Base-by-base conservation (phyloP, 2,329 filamentous ascomycete genomes). In the Thelonectria blattea region DNA sequence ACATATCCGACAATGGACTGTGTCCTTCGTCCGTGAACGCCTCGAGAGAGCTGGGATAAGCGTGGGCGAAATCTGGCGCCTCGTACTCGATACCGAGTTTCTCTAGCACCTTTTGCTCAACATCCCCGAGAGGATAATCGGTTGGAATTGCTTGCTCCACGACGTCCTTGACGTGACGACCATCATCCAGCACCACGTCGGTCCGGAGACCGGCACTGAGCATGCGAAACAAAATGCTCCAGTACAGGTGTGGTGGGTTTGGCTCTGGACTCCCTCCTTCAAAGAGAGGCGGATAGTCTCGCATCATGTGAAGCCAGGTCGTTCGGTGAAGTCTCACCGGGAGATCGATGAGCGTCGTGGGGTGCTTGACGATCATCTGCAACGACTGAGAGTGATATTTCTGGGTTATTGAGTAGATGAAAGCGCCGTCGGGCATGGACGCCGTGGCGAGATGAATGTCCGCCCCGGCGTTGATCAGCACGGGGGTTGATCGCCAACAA, bases 401-500 rank as follows among this genome's bases (percentile, higher is more conserved):
- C 52, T 69, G 66, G 22, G 62, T 67, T 58, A 71, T 67, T 11
- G 65, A 64, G 58, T 67, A 71, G 62, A 71, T 71, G 45, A 71
- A 68, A 37, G 69, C 69, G 7, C 69, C 69, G 17, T 71, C 65
- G 27, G 69, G 69, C 69, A 71, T 71, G 4, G 66, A 53, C 22
- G 50, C 52, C 11, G 69, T 71, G 1, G 59, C 12, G 67, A 71
- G 68, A 41, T 70, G 42, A 27, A 71, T 61, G 22, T 71, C 66
- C 14, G 69, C 69, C 3, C 69, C 69, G 0, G 62, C 66, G 15
- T 68, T 69, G n/a, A 71, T 66, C 37, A 71, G 60, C 10, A 69
- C 64, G 1, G 69, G 68, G 14, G 69, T 71, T n/a, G 69, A 69
- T 39, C 68, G 61, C 69, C 68, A 71, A 52, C 68, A 71, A 49